These are phyloP conservation scores for Sporothrix pseudoabietina DNA, from an alignment of 2,329 filamentous ascomycete species.

Conservation along the genomic window DNA sequence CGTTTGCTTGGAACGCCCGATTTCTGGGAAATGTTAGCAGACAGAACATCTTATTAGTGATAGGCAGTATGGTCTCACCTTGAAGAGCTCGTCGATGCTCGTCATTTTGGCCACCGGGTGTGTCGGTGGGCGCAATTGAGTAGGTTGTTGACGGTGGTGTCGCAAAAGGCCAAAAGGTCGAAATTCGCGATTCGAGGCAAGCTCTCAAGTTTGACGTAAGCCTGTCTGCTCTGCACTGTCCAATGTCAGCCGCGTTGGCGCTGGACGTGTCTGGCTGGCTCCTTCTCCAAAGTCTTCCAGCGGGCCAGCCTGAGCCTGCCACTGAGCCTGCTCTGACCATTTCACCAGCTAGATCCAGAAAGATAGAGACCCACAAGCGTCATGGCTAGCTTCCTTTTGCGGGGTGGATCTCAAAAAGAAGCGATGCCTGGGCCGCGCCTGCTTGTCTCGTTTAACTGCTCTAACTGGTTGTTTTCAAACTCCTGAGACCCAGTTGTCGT, in stretches of 20 bases:
- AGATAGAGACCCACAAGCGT: conserved; percentile 9
- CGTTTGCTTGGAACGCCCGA: conserved; percentile 59
- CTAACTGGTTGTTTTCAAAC: too few relatives aligned
- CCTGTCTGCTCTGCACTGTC: neutral
- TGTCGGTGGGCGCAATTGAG: neutral
- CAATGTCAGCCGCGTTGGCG: neutral
- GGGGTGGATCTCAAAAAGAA: neutral
- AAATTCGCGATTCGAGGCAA: neutral
- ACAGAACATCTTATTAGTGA: neutral
- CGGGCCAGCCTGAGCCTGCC: too few relatives aligned
- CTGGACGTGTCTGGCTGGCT: neutral
- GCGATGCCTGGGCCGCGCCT: neutral
- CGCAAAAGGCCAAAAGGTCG: neutral
- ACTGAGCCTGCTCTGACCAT: neutral
- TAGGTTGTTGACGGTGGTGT: neutral
- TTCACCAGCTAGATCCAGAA: neutral
- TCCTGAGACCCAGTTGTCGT: neutral
- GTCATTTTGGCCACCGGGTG: conserved; percentile 47
- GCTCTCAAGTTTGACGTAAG: conserved; percentile 4
- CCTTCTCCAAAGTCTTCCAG: neutral
- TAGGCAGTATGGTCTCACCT: conserved; percentile 43
- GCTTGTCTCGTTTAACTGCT: too few relatives aligned
- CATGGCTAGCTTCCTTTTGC: conserved; percentile 21
- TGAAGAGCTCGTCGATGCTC: conserved; percentile 62
- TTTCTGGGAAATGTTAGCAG: conserved; percentile 38